Conservation (phyloP, 495 filamentous ascomycete species). For the Jackrogersella minutella region DNA sequence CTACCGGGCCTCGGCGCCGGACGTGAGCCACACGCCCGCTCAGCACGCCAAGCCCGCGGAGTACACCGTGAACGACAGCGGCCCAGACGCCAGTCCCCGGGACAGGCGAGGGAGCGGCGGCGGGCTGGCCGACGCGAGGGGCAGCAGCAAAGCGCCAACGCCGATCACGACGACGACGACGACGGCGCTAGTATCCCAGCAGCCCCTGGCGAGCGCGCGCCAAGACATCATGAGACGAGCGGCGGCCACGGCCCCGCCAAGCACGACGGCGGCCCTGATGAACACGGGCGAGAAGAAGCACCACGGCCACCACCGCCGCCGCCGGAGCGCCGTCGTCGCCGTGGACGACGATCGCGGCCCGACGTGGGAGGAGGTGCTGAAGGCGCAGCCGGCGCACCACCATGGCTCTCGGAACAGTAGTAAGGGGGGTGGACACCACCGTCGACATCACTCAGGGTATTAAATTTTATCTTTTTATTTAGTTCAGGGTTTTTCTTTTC, state of each 20-base stretch:
- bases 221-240: neutral
- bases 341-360: constrained; percentile 34
- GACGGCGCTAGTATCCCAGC: neutral
- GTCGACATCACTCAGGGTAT: constrained; percentile 13
- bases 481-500: too few species aligned
- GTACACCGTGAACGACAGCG: too few species aligned
- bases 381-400: constrained; percentile 10
- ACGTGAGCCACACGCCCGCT: neutral
- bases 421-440: neutral
- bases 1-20: constrained; percentile 23
- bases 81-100: too few species aligned
- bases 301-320: neutral
- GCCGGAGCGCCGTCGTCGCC: constrained; percentile 6
- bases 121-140: neutral
- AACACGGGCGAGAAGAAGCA: constrained; percentile 13
- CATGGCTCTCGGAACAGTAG: constrained; percentile 11
- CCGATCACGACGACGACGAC: neutral
- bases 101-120: too few species aligned
- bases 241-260: neutral
- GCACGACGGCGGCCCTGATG: neutral
- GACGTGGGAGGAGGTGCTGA: constrained; percentile 41
- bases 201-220: neutral
- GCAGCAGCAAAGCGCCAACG: neutral
- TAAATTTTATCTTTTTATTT: neutral
- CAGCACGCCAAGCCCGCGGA: neutral